Percentiles rank a stretch among this genome's conserved stretches.
phyloP scores from a whole-genome alignment of 202 grass and related monocot species.

The Carex sylvatica region DNA sequence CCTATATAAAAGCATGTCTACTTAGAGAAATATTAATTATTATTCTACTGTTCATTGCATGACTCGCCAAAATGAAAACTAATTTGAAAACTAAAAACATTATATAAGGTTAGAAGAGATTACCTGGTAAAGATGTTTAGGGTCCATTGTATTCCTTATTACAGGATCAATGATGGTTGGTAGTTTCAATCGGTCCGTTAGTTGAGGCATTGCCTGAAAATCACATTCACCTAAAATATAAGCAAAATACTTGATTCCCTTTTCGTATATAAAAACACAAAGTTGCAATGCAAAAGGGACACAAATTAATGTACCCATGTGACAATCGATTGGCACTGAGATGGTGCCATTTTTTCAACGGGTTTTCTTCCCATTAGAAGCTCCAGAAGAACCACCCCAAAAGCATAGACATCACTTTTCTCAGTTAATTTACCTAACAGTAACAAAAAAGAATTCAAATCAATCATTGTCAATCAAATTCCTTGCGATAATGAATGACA shows the following conservation, averaged over 20 bases:
- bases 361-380: conserved; percentile 89
- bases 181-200: conserved; percentile 93
- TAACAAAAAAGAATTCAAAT: background rate
- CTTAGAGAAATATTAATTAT: background rate
- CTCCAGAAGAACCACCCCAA: conserved; percentile 93
- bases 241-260: conserved; percentile 15
- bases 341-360: conserved; percentile 71
- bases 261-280: conserved; percentile 16
- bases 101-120: conserved; percentile 19
- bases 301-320: conserved; percentile 60
- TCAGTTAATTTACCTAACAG: conserved; percentile 88
- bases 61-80: background rate
- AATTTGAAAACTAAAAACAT: background rate
- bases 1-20: conserved; percentile 44
- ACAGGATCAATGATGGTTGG: conserved; percentile 92
- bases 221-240: conserved; percentile 20
- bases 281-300: background rate
- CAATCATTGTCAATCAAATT: conserved; percentile 15
- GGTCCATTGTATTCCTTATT: conserved; percentile 88
- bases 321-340: conserved; percentile 83
- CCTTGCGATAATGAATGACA: conserved; percentile 13
- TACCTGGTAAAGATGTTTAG: conserved; percentile 96
- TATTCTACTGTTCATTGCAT: background rate
- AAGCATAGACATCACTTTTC: conserved; percentile 95
- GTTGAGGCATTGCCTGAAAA: conserved; percentile 87